phyloP scores from a whole-genome alignment of 192 early-diverging fungal species.

The Gonapodya prolifera region DNA sequence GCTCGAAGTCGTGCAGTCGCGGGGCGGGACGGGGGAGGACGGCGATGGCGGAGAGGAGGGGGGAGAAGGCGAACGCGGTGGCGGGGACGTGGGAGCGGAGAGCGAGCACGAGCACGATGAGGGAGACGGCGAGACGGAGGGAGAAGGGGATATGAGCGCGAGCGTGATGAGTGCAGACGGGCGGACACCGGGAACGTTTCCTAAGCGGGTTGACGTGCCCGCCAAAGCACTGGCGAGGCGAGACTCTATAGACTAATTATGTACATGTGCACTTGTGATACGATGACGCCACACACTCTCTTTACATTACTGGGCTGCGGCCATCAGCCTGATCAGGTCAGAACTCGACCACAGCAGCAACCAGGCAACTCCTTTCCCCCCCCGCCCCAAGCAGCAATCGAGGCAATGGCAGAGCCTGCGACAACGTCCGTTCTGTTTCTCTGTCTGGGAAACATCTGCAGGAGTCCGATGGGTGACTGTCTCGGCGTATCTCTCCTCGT shows the following conservation, averaged over 20 bases:
- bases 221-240: not conserved
- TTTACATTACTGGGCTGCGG: not conserved
- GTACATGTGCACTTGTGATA: too few relatives aligned
- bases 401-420: constrained; percentile 33
- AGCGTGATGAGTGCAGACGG: not conserved
- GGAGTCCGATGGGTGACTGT: constrained; percentile 63
- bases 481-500: not conserved
- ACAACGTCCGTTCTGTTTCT: constrained; percentile 40
- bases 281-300: not conserved
- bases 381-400: too few relatives aligned
- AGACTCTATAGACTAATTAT: not conserved
- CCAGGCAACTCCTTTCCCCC: too few relatives aligned
- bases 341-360: too few relatives aligned
- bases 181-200: not conserved
- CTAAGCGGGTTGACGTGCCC: not conserved
- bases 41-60: not conserved
- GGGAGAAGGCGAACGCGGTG: not conserved
- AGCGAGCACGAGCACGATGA: too few relatives aligned
- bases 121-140: not conserved
- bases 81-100: not conserved
- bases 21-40: not conserved
- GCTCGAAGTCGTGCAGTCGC: not conserved
- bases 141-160: not conserved
- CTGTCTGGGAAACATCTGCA: constrained; percentile 75
- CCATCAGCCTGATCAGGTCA: not conserved